A percentile compares a stretch with the other conserved stretches of the same genome.
Conservation (phyloP, 2,329 filamentous ascomycete species). For the Paecilomyces sp. region DNA sequence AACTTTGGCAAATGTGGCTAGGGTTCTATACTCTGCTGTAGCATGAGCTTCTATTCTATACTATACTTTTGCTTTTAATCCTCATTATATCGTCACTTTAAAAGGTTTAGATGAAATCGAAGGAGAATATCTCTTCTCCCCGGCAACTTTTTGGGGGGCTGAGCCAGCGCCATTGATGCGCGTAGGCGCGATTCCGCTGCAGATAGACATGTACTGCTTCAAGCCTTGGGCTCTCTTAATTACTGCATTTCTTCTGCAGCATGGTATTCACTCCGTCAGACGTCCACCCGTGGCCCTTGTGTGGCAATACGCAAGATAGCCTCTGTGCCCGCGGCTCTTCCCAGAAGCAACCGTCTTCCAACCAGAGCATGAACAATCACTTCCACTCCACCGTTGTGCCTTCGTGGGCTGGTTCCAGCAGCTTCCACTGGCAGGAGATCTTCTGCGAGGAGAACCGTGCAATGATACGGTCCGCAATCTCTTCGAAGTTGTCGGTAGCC, state of each 20-base stretch:
- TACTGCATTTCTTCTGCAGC: neutral
- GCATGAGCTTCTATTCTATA: neutral
- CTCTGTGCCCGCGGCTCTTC: neutral
- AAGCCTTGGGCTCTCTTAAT: neutral
- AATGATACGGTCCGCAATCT: constrained; percentile 76
- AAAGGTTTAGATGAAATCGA: neutral
- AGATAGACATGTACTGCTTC: neutral
- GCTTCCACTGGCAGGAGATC: constrained; percentile 76
- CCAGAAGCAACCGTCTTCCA: neutral
- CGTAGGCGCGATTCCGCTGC: neutral
- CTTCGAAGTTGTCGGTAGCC: constrained; percentile 81
- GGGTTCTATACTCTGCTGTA: neutral
- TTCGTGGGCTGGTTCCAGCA: constrained; percentile 78
- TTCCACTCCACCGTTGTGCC: constrained; percentile 31
- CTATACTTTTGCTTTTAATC: neutral
- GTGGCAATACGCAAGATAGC: neutral
- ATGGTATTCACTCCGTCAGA: neutral
- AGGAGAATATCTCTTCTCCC: neutral
- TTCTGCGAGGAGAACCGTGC: constrained; percentile 56
- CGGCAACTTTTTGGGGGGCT: neutral
- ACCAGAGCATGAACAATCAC: constrained; percentile 5
- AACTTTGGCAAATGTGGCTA: neutral
- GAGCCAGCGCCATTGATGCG: neutral
- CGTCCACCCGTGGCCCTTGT: neutral
- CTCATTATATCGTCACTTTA: neutral